Conservation (phyloP, 1,284 basidiomycete species). For the Porodaedalea pini region DNA sequence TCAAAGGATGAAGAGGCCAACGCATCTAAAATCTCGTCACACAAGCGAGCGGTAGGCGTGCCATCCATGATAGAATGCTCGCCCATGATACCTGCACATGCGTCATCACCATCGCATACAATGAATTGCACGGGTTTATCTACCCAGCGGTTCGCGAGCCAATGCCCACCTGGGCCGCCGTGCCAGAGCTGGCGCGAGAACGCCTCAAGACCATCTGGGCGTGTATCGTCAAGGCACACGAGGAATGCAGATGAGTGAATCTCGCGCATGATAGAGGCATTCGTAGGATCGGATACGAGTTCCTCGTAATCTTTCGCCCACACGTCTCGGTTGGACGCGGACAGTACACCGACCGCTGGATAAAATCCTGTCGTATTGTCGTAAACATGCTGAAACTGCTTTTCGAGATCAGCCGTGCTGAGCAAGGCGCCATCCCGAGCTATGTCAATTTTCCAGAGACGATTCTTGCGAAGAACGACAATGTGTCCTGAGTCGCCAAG, state of each 20-base stretch:
- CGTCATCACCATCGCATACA: conserved; percentile 78
- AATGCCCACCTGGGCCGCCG: conserved; percentile 41
- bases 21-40: conserved; percentile 68
- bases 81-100: conserved; percentile 79
- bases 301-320: conserved; percentile 80
- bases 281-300: conserved; percentile 53
- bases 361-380: conserved; percentile 58
- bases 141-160: conserved; percentile 67
- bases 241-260: conserved; percentile 84
- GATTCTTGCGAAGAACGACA: conserved; percentile 73
- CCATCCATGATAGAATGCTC: conserved; percentile 94
- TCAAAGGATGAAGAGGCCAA: conserved; percentile 59
- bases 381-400: conserved; percentile 75
- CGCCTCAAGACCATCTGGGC: conserved; percentile 49
- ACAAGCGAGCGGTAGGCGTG: conserved; percentile 60
- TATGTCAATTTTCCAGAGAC: conserved; percentile 72
- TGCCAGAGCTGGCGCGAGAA: conserved; percentile 74
- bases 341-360: conserved; percentile 73
- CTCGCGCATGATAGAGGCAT: conserved; percentile 59
- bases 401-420: conserved; percentile 66
- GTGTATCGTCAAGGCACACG: conserved; percentile 69
- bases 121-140: conserved; percentile 85
- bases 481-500: conserved; percentile 70
- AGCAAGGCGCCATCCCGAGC: conserved; percentile 55
- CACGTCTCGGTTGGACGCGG: conserved; percentile 74